phyloP scores from a whole-genome alignment of 225 moss, liverwort and hornwort genomes.

The Polytrichum commune region DNA sequence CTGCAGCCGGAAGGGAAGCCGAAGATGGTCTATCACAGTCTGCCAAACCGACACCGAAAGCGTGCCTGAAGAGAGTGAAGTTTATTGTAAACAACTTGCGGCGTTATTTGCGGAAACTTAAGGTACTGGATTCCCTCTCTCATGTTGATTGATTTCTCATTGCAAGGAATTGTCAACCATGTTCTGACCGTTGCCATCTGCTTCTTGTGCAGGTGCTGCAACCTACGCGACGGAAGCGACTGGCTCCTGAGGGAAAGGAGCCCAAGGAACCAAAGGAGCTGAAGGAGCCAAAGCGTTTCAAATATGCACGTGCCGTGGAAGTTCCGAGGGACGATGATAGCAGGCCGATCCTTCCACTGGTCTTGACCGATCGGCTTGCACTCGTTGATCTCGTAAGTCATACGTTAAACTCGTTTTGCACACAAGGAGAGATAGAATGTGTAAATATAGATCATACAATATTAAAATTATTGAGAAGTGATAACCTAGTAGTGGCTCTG shows the following conservation, averaged over 20 bases:
- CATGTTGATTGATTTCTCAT: too few relatives aligned
- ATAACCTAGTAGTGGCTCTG: neutral
- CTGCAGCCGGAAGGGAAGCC: constrained; percentile 34
- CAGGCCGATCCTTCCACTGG: constrained; percentile 68
- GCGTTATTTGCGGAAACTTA: constrained; percentile 60
- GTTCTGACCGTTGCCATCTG: neutral
- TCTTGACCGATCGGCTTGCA: constrained; percentile 63
- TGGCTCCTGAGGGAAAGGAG: constrained; percentile 34
- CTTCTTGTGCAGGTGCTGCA: constrained; percentile 36
- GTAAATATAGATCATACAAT: too few relatives aligned
- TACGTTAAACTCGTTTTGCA: neutral
- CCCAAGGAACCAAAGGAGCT: constrained; percentile 52
- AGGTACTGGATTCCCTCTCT: constrained; percentile 23
- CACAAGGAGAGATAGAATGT: neutral
- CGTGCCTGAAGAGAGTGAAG: constrained; percentile 77
- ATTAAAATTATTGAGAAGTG: neutral
- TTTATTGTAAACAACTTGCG: constrained; percentile 65
- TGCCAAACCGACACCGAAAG: constrained; percentile 63
- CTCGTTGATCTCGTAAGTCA: constrained; percentile 58
- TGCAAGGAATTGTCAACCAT: too few relatives aligned
- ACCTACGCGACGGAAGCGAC: constrained; percentile 51
- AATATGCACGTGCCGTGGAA: constrained; percentile 61
- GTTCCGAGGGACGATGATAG: constrained; percentile 60
- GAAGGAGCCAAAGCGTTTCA: constrained; percentile 67
- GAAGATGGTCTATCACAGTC: constrained; percentile 44